phyloP scores from a whole-genome alignment of 768 basidiomycete genomes.

The Collybia sordida region DNA sequence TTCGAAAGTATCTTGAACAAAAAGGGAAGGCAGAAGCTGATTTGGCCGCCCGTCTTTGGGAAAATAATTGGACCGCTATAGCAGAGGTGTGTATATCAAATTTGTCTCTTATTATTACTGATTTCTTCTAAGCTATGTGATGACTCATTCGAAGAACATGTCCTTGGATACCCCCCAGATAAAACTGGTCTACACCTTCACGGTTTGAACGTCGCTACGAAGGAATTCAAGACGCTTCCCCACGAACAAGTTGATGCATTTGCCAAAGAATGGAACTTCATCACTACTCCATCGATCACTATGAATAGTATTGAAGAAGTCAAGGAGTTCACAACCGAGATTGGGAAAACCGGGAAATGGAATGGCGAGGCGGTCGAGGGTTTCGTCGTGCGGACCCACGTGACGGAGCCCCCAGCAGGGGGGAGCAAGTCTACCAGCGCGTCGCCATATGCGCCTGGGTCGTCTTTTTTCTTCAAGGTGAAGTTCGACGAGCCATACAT shows the following conservation, averaged over 20 bases:
- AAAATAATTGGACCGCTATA: conserved; percentile 83
- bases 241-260: conserved; percentile 71
- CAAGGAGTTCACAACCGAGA: conserved; percentile 64
- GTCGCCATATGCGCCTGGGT: conserved; percentile 73
- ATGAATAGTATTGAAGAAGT: conserved; percentile 68
- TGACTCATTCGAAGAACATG: conserved; percentile 96
- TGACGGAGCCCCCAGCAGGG: conserved; percentile 41
- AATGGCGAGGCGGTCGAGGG: conserved; percentile 86
- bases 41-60: conserved; percentile 74
- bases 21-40: conserved; percentile 70
- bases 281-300: conserved; percentile 63
- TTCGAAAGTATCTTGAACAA: conserved; percentile 60
- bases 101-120: not conserved
- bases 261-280: conserved; percentile 90
- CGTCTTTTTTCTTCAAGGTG: conserved; percentile 98
- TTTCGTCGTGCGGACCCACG: conserved; percentile 85
- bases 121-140: conserved; percentile 79
- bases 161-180: conserved; percentile 78
- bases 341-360: conserved; percentile 74
- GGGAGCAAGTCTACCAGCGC: conserved; percentile 20
- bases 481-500: conserved; percentile 99
- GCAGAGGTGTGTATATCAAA: conserved; percentile 68
- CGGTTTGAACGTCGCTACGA: conserved; percentile 76
- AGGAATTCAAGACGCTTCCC: conserved; percentile 69
- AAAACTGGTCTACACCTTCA: conserved; percentile 91